Conservation (phyloP, 257 asterid species). For the Salvia splendens region DNA sequence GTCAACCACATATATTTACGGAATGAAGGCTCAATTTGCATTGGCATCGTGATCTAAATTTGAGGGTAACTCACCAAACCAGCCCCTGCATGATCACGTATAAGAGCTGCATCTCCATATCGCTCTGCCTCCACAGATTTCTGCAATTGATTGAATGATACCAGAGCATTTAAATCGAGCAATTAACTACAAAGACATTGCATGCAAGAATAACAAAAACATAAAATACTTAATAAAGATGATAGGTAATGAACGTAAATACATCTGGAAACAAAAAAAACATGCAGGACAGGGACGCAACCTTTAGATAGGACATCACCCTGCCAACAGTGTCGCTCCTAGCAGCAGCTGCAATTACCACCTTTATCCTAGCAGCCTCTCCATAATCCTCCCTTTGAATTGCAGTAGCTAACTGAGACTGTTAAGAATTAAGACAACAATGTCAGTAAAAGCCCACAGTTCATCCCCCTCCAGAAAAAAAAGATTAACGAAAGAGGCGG, state of each 20-base stretch:
- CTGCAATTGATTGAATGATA: slow-evolving; percentile 51
- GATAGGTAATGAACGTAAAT: slow-evolving; percentile 4
- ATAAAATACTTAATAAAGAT: slow-evolving; percentile 12
- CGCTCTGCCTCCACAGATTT: slow-evolving; percentile 77
- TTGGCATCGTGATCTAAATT: slow-evolving; percentile 25
- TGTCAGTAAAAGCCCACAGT: slow-evolving; percentile 28
- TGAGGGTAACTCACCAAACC: slow-evolving; percentile 77
- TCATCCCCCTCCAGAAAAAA: background rate
- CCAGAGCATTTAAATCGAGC: slow-evolving; percentile 22
- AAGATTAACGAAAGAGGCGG: background rate
- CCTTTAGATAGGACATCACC: slow-evolving; percentile 80
- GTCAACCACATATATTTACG: background rate
- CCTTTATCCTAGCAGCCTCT: slow-evolving; percentile 91
- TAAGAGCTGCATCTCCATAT: slow-evolving; percentile 76
- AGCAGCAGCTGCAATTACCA: slow-evolving; percentile 95
- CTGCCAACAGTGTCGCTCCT: slow-evolving; percentile 81
- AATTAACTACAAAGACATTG: slow-evolving; percentile 22
- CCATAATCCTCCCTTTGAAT: slow-evolving; percentile 77
- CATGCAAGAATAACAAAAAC: background rate
- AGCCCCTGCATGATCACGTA: slow-evolving; percentile 87
- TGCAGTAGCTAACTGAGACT: slow-evolving; percentile 72
- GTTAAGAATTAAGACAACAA: slow-evolving; percentile 37
- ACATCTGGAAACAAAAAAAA: slow-evolving; percentile 1
- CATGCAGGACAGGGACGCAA: slow-evolving; percentile 31
- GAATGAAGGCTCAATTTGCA: slow-evolving; percentile 10